Base-by-base conservation (phyloP, 192 early-diverging fungal genomes). In the Chytriomyces sp. region DNA sequence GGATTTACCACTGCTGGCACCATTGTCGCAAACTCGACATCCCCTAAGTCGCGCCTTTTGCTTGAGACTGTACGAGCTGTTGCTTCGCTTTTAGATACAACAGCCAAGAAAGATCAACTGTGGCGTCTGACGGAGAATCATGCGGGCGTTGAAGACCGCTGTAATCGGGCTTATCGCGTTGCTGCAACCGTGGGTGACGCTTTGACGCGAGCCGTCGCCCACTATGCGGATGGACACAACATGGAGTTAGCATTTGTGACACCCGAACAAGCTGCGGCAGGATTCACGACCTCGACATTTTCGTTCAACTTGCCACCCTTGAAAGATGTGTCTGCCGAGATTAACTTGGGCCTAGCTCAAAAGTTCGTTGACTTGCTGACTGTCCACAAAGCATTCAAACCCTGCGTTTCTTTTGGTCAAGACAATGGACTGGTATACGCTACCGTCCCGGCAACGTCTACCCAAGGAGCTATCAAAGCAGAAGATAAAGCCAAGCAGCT, bases 401-500 rank as follows among this genome's bases (percentile, higher is more conserved):
- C 54, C 22, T 56, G 54, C 22, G 54, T 56, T n/a, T 17, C 10
- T 8, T 56, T 56, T 22, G 54, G 54, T 6, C 54, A 56, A 30
- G 54, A 56, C 30, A 56, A 56, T 56, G 54, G 54, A 0, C 10
- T 56, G 7, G 54, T 56, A 30, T 56, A 56, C 30, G 54, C 54
- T 6, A 56, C 54, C 6, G 54, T 56, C 30, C 54, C 54, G n/a
- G 54, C 54, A 22, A 56, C 54, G 14, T 17, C 10, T 19, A 56
- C 54, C 7, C 54, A 56, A 22, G 54, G 54, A 6, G 54, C 54
- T n/a, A 56, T 56, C 30, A 56, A 56, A 22, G 54, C n/a, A 30
- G 54, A 56, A 30, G 54, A 56, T 56, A 56, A 56, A 22, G 54
- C 54, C 10, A 56, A 56, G 22, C 54, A 56, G 54, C 22, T 56